Conservation (phyloP, 768 basidiomycete species). For the Rossbeevera mucosa region DNA sequence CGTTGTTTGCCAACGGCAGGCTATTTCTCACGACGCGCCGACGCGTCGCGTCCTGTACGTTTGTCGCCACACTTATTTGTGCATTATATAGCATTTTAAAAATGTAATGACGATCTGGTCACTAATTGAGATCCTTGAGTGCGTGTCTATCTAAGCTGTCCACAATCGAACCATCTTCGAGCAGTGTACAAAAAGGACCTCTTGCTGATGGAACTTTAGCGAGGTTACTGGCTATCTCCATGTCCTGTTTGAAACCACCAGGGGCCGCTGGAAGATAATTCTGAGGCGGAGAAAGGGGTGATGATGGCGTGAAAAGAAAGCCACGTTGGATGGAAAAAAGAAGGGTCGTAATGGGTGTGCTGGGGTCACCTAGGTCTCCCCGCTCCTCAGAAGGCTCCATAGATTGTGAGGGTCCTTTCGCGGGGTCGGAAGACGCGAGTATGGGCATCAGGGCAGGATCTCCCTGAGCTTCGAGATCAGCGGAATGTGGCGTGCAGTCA, state of each 20-base stretch:
- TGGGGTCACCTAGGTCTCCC: conserved; percentile 20
- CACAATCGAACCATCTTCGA: conserved; percentile 6
- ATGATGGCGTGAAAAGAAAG: conserved; percentile 61
- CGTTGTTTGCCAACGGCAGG: conserved; percentile 4
- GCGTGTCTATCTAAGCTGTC: conserved; percentile 22
- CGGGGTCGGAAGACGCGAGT: neutral
- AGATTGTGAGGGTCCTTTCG: neutral
- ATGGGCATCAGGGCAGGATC: neutral
- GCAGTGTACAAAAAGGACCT: conserved; percentile 7
- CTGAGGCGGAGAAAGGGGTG: conserved; percentile 56
- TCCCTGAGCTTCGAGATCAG: conserved; percentile 4
- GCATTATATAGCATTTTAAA: conserved; percentile 7
- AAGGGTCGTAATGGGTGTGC: conserved; percentile 65
- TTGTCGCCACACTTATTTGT: too few species aligned
- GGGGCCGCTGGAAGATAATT: conserved; percentile 31
- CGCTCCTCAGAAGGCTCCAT: conserved; percentile 2
- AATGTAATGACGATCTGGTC: neutral
- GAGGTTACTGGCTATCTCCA: neutral
- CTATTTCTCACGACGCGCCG: conserved; percentile 23
- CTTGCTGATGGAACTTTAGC: neutral
- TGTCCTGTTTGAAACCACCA: conserved; percentile 3
- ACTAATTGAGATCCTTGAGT: conserved; percentile 24
- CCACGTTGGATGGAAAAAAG: conserved; percentile 60
- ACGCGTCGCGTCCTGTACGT: too few species aligned
- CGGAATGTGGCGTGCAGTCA: neutral